These are phyloP conservation scores for Scytalidium lignicola DNA, from an alignment of 2,329 filamentous ascomycete genomes.

Conservation along the genomic window DNA sequence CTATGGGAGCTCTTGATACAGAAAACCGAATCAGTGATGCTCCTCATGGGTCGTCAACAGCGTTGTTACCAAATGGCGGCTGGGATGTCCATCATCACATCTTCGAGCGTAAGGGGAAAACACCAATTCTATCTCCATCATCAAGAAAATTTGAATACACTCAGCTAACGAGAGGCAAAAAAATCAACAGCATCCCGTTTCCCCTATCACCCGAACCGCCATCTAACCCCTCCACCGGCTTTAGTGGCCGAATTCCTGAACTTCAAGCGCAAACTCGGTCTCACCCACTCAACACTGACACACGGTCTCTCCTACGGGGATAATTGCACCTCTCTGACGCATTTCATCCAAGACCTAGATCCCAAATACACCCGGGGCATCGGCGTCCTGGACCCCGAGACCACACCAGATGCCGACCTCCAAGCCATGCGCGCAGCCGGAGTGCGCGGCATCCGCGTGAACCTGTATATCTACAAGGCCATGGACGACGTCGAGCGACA, in stretches of 20 bases:
- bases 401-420: slow-evolving; percentile 17
- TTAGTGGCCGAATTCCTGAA: slow-evolving; percentile 20
- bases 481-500: slow-evolving; percentile 33
- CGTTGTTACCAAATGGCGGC: slow-evolving; percentile 23
- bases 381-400: slow-evolving; percentile 25
- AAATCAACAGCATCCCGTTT: slow-evolving; percentile 3
- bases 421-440: slow-evolving; percentile 23
- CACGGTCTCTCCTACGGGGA: slow-evolving; percentile 34
- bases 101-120: slow-evolving; percentile 25
- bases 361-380: slow-evolving; percentile 22
- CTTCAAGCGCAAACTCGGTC: slow-evolving; percentile 22
- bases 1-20: no score
- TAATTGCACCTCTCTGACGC: slow-evolving; percentile 29
- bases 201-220: slow-evolving; percentile 20
- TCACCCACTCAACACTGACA: slow-evolving; percentile 31
- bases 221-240: slow-evolving; percentile 26
- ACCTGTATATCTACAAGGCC: slow-evolving; percentile 31
- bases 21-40: no score
- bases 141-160: no score
- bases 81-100: slow-evolving; percentile 31
- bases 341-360: slow-evolving; percentile 27
- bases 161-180: no score
- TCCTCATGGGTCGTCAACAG: no score
- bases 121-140: no score
- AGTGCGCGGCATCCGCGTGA: slow-evolving; percentile 31